Conservation (phyloP, 73 alveolate species). For the Symbiodinium natans region DNA sequence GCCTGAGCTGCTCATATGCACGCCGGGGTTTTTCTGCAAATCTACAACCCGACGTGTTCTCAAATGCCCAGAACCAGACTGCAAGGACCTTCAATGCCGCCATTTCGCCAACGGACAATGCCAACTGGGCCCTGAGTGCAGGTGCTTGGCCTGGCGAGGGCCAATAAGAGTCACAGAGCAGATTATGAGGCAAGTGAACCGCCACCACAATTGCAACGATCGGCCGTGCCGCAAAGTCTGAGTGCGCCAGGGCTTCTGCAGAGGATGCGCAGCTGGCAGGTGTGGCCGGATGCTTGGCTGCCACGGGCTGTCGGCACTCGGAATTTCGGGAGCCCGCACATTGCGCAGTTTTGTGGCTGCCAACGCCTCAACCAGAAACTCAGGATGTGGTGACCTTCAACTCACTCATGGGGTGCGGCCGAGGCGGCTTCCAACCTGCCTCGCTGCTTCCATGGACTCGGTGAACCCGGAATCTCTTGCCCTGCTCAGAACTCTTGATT, state of each 20-base stretch:
- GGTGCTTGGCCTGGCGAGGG: too few species aligned
- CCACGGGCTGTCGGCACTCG: background rate
- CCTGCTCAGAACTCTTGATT: too few species aligned
- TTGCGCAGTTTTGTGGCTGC: too few species aligned
- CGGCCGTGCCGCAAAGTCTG: too few species aligned
- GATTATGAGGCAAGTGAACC: too few species aligned
- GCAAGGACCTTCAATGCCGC: background rate
- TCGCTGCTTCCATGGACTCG: background rate
- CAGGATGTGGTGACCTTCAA: background rate
- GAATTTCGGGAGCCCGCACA: too few species aligned
- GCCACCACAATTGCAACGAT: too few species aligned
- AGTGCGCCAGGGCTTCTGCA: background rate
- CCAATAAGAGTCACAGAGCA: too few species aligned
- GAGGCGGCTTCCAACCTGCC: background rate
- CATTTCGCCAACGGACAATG: background rate
- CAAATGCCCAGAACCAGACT: background rate
- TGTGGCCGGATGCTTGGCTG: background rate
- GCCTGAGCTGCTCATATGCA: too few species aligned
- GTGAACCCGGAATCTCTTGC: background rate
- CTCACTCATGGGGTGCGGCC: background rate
- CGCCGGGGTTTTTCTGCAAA: too few species aligned
- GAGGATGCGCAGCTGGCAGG: background rate
- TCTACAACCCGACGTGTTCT: too few species aligned
- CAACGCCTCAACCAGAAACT: background rate
- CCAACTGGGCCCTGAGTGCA: slow-evolving; percentile 1